A percentile compares a stretch with the other conserved stretches of the same genome.
These are phyloP conservation scores for Ascochyta fabae DNA, from an alignment of 2,329 filamentous ascomycete species.

Conservation along the genomic window DNA sequence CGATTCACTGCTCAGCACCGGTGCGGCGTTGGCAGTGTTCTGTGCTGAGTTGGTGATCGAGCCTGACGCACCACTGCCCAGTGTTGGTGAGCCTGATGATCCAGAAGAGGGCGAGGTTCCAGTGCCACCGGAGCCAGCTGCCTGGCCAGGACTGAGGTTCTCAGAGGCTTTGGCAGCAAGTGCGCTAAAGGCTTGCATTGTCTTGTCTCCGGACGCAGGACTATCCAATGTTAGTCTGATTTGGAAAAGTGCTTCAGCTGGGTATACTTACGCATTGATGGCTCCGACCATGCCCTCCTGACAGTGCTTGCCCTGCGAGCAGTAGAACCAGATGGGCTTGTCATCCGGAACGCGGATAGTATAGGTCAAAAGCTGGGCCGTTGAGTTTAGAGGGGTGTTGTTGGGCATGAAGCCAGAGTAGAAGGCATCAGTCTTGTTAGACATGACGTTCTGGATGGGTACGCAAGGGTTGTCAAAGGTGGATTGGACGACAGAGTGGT, in stretches of 20 bases:
- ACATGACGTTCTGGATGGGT: constrained; percentile 59
- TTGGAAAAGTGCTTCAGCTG: background rate
- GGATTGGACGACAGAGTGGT: constrained; percentile 82
- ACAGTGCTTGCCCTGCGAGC: constrained; percentile 76
- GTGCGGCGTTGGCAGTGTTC: constrained; percentile 35
- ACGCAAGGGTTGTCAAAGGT: constrained; percentile 74
- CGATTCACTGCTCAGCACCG: constrained; percentile 30
- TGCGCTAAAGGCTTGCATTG: constrained; percentile 41
- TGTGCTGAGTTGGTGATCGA: constrained; percentile 29
- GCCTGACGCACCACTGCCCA: constrained; percentile 17
- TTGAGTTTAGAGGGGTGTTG: constrained; percentile 34
- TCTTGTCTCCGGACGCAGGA: constrained; percentile 45
- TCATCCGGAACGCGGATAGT: constrained; percentile 72
- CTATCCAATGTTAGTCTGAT: constrained; percentile 30
- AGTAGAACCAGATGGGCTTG: constrained; percentile 80
- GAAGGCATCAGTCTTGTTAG: constrained; percentile 62
- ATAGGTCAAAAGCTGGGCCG: constrained; percentile 65
- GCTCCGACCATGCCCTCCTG: constrained; percentile 77
- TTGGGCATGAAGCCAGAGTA: constrained; percentile 71
- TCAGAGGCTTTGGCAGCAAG: constrained; percentile 50
- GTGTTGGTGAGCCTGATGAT: constrained; percentile 15
- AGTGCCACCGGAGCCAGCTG: constrained; percentile 26
- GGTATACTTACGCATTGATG: constrained; percentile 70
- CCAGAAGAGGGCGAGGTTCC: constrained; percentile 19
- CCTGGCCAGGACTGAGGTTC: constrained; percentile 52